Evolutionary conservation across 805 yeast genomes (phyloP).

Genomic region (Candida sonorensis): DNA sequence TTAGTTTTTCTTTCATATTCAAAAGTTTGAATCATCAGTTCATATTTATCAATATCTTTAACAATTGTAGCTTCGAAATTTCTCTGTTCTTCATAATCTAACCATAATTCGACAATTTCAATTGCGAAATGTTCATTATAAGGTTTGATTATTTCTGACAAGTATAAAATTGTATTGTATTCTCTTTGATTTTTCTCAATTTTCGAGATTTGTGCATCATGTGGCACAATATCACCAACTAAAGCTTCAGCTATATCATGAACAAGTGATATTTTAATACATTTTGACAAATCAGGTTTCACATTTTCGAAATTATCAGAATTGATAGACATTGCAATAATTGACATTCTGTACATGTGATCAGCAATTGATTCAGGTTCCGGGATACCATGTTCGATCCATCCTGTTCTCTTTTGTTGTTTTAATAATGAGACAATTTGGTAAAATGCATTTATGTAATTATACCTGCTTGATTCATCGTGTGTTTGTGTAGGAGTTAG

Average conservation of each 20-base stretch:
- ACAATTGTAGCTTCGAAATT: conserved; percentile 82
- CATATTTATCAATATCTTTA: conserved; percentile 90
- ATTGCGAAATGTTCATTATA: conserved; percentile 56
- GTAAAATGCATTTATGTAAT: conserved; percentile 28
- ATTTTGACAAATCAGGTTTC: conserved; percentile 48
- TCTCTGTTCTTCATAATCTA: conserved; percentile 82
- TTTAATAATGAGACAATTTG: conserved; percentile 70
- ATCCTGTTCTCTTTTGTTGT: conserved; percentile 83
- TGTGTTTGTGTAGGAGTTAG: conserved; percentile 19
- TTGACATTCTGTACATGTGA: conserved; percentile 93
- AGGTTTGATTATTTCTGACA: conserved; percentile 54
- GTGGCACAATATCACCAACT: conserved; percentile 93
- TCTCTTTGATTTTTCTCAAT: conserved; percentile 83
- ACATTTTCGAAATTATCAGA: conserved; percentile 12
- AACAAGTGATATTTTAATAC: conserved; percentile 79
- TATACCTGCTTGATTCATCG: conserved; percentile 15
- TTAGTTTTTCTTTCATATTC: conserved; percentile 71
- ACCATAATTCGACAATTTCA: conserved; percentile 69
- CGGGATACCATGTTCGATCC: conserved; percentile 66
- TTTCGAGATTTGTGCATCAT: conserved; percentile 57
- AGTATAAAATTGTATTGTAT: conserved; percentile 58
- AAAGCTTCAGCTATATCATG: conserved; percentile 94
- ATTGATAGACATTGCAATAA: conserved; percentile 67
- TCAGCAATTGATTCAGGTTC: conserved; percentile 75
- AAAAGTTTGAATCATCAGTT: conserved; percentile 73